These are phyloP conservation scores for Aureobasidium sp. DNA, from an alignment of 2,329 filamentous ascomycete species.

Conservation along the genomic window DNA sequence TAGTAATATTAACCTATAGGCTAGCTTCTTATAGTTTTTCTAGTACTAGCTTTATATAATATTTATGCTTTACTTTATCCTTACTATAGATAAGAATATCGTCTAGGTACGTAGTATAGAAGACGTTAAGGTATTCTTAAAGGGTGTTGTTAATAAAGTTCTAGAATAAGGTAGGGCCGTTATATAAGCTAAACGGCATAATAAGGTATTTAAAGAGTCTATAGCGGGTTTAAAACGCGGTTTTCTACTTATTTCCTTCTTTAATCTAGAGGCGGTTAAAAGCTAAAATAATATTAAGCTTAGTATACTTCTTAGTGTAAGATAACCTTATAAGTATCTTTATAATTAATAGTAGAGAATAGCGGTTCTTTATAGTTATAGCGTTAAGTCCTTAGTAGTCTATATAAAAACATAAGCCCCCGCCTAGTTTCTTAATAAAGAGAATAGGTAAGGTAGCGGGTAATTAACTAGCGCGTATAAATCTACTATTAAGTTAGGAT, in stretches of 20 bases:
- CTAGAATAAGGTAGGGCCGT: not conserved
- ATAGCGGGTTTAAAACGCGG: not conserved
- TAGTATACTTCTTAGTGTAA: not conserved
- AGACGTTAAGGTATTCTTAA: not conserved
- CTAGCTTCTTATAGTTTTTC: too few species aligned
- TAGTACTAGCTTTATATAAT: too few species aligned
- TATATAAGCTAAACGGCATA: not conserved
- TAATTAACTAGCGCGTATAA: too few species aligned
- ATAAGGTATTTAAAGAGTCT: not conserved
- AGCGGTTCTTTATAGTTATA: not conserved
- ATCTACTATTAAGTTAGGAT: too few species aligned
- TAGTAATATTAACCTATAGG: too few species aligned
- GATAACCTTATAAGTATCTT: not conserved
- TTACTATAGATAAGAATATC: not conserved
- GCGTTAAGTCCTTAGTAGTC: not conserved
- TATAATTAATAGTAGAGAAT: not conserved
- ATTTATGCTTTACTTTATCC: too few species aligned
- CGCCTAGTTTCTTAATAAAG: too few species aligned
- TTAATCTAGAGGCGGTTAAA: not conserved
- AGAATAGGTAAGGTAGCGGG: too few species aligned
- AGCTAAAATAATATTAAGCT: not conserved
- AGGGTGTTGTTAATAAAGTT: not conserved
- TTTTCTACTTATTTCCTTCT: not conserved
- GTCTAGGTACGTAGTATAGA: not conserved
- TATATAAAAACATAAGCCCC: too few species aligned